Percentiles rank a stretch among this genome's conserved stretches.
These are phyloP conservation scores for Limnomonas spitsbergensis DNA, from an alignment of 139 green algal species.

Conservation along the genomic window DNA sequence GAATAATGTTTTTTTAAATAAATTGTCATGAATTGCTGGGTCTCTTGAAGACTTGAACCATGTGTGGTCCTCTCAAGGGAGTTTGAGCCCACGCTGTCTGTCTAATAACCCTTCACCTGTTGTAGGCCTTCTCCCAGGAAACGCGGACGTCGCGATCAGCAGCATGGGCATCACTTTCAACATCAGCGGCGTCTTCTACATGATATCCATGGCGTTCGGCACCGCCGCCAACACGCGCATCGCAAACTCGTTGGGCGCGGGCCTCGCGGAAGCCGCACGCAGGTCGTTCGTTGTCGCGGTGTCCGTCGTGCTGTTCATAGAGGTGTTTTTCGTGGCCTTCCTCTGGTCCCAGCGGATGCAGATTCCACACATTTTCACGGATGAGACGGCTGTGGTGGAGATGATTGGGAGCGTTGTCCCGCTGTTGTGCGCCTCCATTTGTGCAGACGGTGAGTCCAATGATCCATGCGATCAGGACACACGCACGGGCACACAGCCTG, in stretches of 20 bases:
- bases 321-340: background rate
- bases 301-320: constrained; percentile 24
- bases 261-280: background rate
- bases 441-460: constrained; percentile 63
- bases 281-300: constrained; percentile 11
- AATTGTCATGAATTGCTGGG: too few relatives aligned
- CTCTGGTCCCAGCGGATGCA: constrained; percentile 24
- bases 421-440: constrained; percentile 21
- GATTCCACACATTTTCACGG: constrained; percentile 39
- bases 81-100: too few relatives aligned
- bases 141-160: background rate
- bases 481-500: too few relatives aligned
- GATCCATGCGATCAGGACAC: too few relatives aligned
- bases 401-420: constrained; percentile 30
- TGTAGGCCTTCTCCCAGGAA: background rate
- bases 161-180: constrained; percentile 3
- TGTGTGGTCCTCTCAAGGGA: too few relatives aligned
- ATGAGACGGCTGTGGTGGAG: constrained; percentile 20
- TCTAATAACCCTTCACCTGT: too few relatives aligned
- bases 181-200: constrained; percentile 33
- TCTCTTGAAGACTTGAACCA: too few relatives aligned
- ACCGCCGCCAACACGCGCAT: constrained; percentile 45
- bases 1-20: too few relatives aligned
- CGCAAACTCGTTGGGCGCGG: constrained; percentile 44
- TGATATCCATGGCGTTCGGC: constrained; percentile 46